A percentile compares a stretch with the other conserved stretches of the same genome.
These are phyloP conservation scores for Blumeria hordei DNA, from an alignment of 2,329 filamentous ascomycete genomes.

Conservation along the genomic window DNA sequence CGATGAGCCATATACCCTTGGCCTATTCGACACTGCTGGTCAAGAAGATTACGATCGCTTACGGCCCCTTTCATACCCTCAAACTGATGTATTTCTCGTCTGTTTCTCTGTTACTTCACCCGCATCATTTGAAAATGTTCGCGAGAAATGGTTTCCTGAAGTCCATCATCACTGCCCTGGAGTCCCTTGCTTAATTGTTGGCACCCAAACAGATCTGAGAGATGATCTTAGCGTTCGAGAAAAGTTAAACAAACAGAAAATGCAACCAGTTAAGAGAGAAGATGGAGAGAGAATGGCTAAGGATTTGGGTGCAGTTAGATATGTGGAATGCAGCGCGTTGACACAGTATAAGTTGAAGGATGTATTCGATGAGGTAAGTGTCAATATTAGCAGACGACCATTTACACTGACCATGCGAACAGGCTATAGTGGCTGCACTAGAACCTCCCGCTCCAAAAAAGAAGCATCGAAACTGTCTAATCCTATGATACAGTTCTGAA, in stretches of 20 bases:
- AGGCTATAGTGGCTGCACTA: slow-evolving; percentile 89
- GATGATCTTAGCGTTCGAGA: slow-evolving; percentile 71
- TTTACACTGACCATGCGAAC: slow-evolving; percentile 2
- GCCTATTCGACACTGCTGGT: slow-evolving; percentile 92
- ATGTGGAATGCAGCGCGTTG: slow-evolving; percentile 92
- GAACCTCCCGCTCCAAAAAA: slow-evolving; percentile 73
- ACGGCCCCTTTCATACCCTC: slow-evolving; percentile 86
- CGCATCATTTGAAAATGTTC: slow-evolving; percentile 95
- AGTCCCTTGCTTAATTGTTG: slow-evolving; percentile 91
- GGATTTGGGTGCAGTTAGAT: slow-evolving; percentile 93
- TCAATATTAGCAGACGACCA: not conserved
- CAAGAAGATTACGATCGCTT: slow-evolving; percentile 99
- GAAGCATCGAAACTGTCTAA: slow-evolving; percentile 42
- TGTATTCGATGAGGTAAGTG: slow-evolving; percentile 85
- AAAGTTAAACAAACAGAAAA: slow-evolving; percentile 88
- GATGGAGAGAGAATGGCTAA: slow-evolving; percentile 93
- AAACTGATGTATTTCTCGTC: slow-evolving; percentile 96
- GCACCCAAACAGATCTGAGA: slow-evolving; percentile 88
- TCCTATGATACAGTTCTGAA: slow-evolving; percentile 26
- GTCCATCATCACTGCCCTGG: slow-evolving; percentile 97
- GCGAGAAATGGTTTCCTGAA: slow-evolving; percentile 97
- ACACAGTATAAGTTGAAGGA: slow-evolving; percentile 98
- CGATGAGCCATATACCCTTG: slow-evolving; percentile 92
- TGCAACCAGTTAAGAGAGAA: slow-evolving; percentile 75
- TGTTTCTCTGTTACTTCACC: slow-evolving; percentile 97